These are phyloP conservation scores for Botrytis pseudocinerea DNA, from an alignment of 2,329 filamentous ascomycete species.

Conservation along the genomic window DNA sequence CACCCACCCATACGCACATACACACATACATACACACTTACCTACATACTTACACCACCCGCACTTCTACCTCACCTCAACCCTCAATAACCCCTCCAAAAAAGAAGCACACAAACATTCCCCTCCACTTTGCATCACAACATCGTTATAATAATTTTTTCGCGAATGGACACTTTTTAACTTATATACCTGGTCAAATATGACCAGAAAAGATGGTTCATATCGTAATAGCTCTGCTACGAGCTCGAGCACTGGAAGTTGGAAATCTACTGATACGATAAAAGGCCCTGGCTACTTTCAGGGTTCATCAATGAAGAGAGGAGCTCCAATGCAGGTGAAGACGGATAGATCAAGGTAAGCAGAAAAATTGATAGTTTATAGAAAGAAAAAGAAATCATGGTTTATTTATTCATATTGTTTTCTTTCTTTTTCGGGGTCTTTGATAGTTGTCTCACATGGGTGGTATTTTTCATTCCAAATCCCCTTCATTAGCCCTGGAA, in stretches of 20 bases:
- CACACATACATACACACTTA: neutral
- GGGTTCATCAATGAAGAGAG: conserved; percentile 34
- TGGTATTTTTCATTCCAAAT: neutral
- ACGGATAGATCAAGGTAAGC: conserved; percentile 50
- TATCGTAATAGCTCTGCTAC: conserved; percentile 64
- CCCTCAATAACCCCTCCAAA: conserved; percentile 17
- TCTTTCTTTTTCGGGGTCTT: conserved; percentile 17
- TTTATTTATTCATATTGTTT: conserved; percentile 28
- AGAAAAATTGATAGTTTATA: neutral
- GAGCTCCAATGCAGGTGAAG: conserved; percentile 52
- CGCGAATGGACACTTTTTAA: conserved; percentile 37
- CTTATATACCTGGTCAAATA: conserved; percentile 44
- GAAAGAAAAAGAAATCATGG: neutral
- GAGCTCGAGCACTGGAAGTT: conserved; percentile 66
- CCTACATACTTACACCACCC: neutral
- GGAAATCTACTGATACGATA: conserved; percentile 65
- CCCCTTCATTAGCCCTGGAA: conserved; percentile 16
- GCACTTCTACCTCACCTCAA: neutral
- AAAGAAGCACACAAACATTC: neutral
- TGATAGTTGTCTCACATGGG: conserved; percentile 12
- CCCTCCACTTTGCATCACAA: conserved; percentile 10
- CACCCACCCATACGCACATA: neutral
- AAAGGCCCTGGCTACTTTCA: conserved; percentile 44
- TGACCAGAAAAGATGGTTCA: conserved; percentile 66
- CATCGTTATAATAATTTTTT: neutral